Conservation (phyloP, 768 basidiomycete species). For the Suillus clintonianus region DNA sequence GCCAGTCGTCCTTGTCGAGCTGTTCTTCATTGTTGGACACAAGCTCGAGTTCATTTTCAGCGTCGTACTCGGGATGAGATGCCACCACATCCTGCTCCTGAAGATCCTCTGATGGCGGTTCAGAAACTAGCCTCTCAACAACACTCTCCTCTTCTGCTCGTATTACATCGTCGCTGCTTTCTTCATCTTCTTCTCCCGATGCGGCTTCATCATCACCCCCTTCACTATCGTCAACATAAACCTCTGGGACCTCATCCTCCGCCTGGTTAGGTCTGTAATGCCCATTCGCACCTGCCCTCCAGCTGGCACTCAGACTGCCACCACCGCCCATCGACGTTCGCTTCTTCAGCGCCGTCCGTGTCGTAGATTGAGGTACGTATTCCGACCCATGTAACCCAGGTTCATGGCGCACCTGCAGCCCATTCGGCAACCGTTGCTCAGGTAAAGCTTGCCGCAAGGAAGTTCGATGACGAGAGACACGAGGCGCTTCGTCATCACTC, state of each 20-base stretch:
- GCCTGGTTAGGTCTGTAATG: neutral
- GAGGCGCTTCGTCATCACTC: neutral
- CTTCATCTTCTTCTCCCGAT: neutral
- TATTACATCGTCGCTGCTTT: slow-evolving; percentile 1
- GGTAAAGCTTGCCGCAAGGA: neutral
- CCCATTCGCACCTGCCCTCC: neutral
- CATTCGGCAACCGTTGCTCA: neutral
- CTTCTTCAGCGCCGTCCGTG: slow-evolving; percentile 28
- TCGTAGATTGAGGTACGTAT: slow-evolving; percentile 30
- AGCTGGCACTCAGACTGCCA: neutral
- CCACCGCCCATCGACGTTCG: neutral
- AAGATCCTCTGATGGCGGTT: neutral
- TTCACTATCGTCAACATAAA: neutral
- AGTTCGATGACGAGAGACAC: neutral
- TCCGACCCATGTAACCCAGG: slow-evolving; percentile 15
- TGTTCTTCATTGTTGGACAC: neutral
- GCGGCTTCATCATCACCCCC: neutral
- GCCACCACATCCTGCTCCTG: slow-evolving; percentile 7
- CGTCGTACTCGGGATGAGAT: slow-evolving; percentile 3
- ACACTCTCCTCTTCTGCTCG: neutral
- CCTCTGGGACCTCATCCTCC: neutral
- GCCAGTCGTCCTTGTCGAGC: neutral
- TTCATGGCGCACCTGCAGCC: slow-evolving; percentile 12
- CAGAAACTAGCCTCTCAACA: neutral
- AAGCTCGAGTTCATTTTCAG: slow-evolving; percentile 11